phyloP scores from a whole-genome alignment of 2,329 filamentous ascomycete genomes.

The Botryosphaeria agaves region DNA sequence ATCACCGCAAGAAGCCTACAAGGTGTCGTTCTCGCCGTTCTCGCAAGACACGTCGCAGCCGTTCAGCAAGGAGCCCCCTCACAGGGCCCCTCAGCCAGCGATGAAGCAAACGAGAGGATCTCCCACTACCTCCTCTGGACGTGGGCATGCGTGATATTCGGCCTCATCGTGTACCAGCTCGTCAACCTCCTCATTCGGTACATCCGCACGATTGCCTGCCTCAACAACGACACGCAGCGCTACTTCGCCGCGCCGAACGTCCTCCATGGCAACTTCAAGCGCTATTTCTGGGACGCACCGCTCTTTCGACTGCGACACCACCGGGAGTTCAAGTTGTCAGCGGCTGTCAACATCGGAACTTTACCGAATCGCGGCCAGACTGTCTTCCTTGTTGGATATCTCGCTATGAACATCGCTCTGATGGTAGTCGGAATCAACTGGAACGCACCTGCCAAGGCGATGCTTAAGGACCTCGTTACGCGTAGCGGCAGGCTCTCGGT shows the following conservation, averaged over 20 bases:
- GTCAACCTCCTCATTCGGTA: slow-evolving; percentile 44
- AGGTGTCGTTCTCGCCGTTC: no score
- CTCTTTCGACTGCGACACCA: slow-evolving; percentile 30
- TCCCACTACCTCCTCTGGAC: slow-evolving; percentile 25
- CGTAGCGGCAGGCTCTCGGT: slow-evolving; percentile 52
- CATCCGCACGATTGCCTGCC: slow-evolving; percentile 54
- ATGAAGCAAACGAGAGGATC: no score
- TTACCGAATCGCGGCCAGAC: slow-evolving; percentile 30
- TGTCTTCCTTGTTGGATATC: slow-evolving; percentile 28
- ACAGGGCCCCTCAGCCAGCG: no score
- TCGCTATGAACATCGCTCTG: slow-evolving; percentile 30
- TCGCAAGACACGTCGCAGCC: no score
- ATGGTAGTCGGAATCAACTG: slow-evolving; percentile 38
- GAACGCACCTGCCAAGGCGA: slow-evolving; percentile 32
- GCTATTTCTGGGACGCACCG: slow-evolving; percentile 27
- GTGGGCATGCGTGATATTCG: slow-evolving; percentile 43
- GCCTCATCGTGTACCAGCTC: slow-evolving; percentile 51
- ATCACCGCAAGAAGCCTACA: no score
- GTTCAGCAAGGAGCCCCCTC: no score
- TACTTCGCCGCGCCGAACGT: slow-evolving; percentile 55
- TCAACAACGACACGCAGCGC: slow-evolving; percentile 62
- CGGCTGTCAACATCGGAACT: slow-evolving; percentile 30
- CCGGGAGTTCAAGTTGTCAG: slow-evolving; percentile 32
- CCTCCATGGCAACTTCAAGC: slow-evolving; percentile 25
- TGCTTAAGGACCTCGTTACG: slow-evolving; percentile 40